Evolutionary conservation across 1,284 basidiomycete genomes (phyloP).

Genomic region (Ustilago loliicola): DNA sequence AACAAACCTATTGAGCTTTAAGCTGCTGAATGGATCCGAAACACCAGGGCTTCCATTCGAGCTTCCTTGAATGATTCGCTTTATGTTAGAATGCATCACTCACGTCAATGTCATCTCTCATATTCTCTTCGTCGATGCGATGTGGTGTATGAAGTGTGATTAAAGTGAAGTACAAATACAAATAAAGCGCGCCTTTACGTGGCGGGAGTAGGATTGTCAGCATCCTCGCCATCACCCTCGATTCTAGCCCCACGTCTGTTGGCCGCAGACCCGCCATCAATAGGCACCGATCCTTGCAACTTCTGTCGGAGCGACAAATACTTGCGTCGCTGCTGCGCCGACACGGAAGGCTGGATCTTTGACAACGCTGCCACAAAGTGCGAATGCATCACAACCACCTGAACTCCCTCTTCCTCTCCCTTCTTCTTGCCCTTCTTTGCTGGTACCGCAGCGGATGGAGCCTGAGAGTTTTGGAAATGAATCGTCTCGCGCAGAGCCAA

Average conservation of each 20-base stretch:
- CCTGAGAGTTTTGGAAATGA: conserved; percentile 36
- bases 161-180: conserved; percentile 13
- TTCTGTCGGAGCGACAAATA: conserved; percentile 73
- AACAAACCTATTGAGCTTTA: conserved; percentile 25
- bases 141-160: neutral
- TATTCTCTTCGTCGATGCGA: neutral
- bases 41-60: neutral
- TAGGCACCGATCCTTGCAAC: conserved; percentile 48
- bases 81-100: neutral
- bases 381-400: conserved; percentile 70
- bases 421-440: conserved; percentile 17
- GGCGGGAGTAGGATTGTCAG: conserved; percentile 21
- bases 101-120: conserved; percentile 1
- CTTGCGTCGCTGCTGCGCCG: conserved; percentile 80
- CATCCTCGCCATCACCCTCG: conserved; percentile 17
- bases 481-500: conserved; percentile 78
- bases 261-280: conserved; percentile 19
- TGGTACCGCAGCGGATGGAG: neutral
- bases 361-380: conserved; percentile 84
- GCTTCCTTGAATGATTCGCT: too few species aligned
- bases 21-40: neutral
- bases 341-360: conserved; percentile 90
- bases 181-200: conserved; percentile 10
- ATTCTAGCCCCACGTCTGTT: conserved; percentile 12
- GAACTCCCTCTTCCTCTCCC: conserved; percentile 21